Base-by-base conservation (phyloP, 208 protist genomes). In the Trypanosoma rangeli region DNA sequence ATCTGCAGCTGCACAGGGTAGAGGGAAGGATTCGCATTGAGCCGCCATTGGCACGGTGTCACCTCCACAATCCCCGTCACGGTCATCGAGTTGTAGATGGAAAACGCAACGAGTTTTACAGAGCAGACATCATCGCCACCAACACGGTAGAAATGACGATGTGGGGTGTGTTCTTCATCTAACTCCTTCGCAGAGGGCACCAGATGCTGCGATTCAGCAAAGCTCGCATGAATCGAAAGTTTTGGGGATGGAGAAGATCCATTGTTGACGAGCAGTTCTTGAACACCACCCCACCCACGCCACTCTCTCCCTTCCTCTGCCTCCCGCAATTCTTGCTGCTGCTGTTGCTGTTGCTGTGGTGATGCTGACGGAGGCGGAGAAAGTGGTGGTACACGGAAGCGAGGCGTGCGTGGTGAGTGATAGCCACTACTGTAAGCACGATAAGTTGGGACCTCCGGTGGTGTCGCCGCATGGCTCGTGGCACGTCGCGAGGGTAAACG, bases 21-120 rank as follows among this genome's bases (percentile, higher is more conserved):
- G 24, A n/a, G 20, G n/a, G 24, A 24, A 24, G 54, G 54, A 49
- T 61, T 39, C 39, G 22, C 26, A 26, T 61, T 37, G 20, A 61
- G 18, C 4, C 64, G 50, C 64, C 64, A 69, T 12, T 31, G 31
- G 33, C 64, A 49, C n/a, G 64, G 50, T 39, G 12, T 53, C n/a
- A 61, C 54, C n/a, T 69, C 53, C n/a, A 69, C 53, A 7, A 69
- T 28, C 29, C 18, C 64, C 29, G 16, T 69, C 48, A 69, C 50
- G 33, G 24, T 59, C 20, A 64, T 1, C 22, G 35, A 31, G 15
- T 64, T 64, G 31, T 13, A 58, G 16, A 68, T 46, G 42, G 33
- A 44, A 13, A 57, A 58, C 26, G 20, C 50, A 24, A 68, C 49
- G 57, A 68, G 49, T 31, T 58, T 37, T 28, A 37, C 29, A 22